These are phyloP conservation scores for Ustilago bromivora DNA, from an alignment of 1,284 basidiomycete species.

Conservation along the genomic window DNA sequence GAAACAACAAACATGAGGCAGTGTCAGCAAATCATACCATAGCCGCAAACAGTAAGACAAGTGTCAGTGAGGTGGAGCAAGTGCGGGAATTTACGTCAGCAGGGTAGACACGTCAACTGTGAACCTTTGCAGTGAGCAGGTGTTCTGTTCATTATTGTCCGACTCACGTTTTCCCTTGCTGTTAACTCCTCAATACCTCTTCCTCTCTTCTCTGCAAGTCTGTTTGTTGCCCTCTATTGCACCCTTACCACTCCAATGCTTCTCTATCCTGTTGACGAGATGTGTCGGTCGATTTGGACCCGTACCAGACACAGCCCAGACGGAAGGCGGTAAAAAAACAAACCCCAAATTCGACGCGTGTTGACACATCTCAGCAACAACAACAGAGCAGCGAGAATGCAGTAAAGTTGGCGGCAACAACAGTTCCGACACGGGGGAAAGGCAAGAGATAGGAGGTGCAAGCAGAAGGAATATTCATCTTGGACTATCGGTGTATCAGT, in stretches of 20 bases:
- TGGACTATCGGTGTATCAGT: constrained; percentile 50
- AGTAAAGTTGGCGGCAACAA: not conserved
- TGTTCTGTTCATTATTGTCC: constrained; percentile 48
- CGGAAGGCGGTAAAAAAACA: constrained; percentile 17
- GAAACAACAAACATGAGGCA: not conserved
- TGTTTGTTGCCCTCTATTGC: not conserved
- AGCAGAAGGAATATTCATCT: constrained; percentile 12
- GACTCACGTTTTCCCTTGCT: constrained; percentile 8
- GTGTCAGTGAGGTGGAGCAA: not conserved
- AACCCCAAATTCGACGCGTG: constrained; percentile 12
- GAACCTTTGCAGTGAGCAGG: constrained; percentile 31
- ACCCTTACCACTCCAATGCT: not conserved
- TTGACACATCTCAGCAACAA: constrained; percentile 9
- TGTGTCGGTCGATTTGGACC: not conserved
- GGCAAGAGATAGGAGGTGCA: not conserved
- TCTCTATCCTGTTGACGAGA: not conserved
- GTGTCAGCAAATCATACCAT: not conserved
- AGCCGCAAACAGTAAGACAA: not conserved
- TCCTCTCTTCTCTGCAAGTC: not conserved
- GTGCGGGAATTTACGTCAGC: constrained; percentile 20
- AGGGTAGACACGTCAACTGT: constrained; percentile 33
- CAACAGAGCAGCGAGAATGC: not conserved
- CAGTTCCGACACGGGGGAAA: not conserved
- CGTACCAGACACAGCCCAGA: constrained; percentile 15
- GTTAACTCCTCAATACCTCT: not conserved